Percentiles rank a stretch among this genome's conserved stretches.
Conservation (phyloP, 805 yeast species). For the Candida oleophila region DNA sequence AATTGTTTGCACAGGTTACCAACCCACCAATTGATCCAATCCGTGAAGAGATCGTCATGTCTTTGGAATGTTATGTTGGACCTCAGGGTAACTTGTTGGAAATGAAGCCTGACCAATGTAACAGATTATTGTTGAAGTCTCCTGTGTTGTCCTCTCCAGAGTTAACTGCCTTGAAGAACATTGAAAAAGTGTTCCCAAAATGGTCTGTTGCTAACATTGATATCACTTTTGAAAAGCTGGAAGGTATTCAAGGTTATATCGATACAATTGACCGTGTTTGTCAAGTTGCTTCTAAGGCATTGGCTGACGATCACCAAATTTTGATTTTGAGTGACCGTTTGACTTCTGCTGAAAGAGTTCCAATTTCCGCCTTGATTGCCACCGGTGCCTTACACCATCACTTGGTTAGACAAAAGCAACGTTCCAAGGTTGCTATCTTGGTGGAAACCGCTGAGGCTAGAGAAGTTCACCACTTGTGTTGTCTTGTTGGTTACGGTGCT, state of each 20-base stretch:
- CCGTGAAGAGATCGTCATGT: conserved; percentile 95
- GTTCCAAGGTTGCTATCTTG: conserved; percentile 89
- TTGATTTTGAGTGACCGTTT: conserved; percentile 74
- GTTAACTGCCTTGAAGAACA: conserved; percentile 69
- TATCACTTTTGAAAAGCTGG: conserved; percentile 80
- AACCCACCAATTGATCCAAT: conserved; percentile 99
- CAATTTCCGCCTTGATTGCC: conserved; percentile 89
- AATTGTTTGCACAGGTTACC: conserved; percentile 96
- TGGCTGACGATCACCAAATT: conserved; percentile 71
- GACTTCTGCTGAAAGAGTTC: conserved; percentile 59
- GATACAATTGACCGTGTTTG: conserved; percentile 84
- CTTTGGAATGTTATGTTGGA: conserved; percentile 93
- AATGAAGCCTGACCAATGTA: conserved; percentile 89
- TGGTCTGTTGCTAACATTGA: conserved; percentile 86
- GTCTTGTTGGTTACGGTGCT: conserved; percentile 93
- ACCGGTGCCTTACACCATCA: conserved; percentile 97
- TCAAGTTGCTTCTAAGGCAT: conserved; percentile 81
- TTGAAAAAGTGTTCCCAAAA: conserved; percentile 73
- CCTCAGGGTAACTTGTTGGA: conserved; percentile 97
- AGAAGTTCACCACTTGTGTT: conserved; percentile 95
- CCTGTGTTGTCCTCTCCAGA: conserved; percentile 79
- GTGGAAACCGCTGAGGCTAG: conserved; percentile 96
- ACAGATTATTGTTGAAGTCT: conserved; percentile 76
- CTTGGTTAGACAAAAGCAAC: conserved; percentile 90
- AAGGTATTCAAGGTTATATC: conserved; percentile 84